phyloP scores from a whole-genome alignment of 345 rosid species.

The Erodium maritimum region DNA sequence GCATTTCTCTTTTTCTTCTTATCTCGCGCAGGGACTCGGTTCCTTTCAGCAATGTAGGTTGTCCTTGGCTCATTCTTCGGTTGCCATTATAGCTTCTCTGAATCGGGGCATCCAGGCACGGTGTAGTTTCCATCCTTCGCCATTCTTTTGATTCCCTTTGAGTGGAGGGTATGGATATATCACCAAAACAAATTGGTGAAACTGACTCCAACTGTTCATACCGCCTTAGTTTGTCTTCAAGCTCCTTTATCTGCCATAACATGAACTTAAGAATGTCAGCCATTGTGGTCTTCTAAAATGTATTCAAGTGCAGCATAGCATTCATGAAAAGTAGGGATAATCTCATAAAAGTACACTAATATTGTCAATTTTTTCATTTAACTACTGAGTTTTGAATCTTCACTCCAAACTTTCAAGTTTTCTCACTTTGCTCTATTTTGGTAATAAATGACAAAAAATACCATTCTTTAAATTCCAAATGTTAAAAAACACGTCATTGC shows the following conservation, averaged over 20 bases:
- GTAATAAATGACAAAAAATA: too few relatives aligned
- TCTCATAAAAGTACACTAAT: too few relatives aligned
- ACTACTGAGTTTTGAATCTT: too few relatives aligned
- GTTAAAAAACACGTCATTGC: too few relatives aligned
- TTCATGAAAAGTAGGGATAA: too few relatives aligned
- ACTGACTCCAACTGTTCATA: slow-evolving; percentile 6
- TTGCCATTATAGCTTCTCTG: slow-evolving; percentile 13
- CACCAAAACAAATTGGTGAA: slow-evolving; percentile 3
- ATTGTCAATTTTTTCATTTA: too few relatives aligned
- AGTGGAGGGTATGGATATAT: slow-evolving; percentile 11
- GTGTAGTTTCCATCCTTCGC: slow-evolving; percentile 11
- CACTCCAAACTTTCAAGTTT: too few relatives aligned
- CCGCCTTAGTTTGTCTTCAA: slow-evolving; percentile 17
- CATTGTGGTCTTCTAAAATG: too few relatives aligned
- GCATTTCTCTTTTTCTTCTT: slow-evolving; percentile 22
- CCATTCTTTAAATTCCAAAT: too few relatives aligned
- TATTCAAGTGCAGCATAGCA: neutral
- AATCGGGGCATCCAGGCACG: slow-evolving; percentile 11
- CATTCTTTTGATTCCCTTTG: slow-evolving; percentile 7
- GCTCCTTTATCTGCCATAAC: slow-evolving; percentile 17
- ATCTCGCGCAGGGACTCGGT: slow-evolving; percentile 23
- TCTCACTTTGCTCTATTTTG: too few relatives aligned
- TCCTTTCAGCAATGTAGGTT: slow-evolving; percentile 28
- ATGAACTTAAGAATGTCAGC: neutral
- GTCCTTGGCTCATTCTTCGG: slow-evolving; percentile 7